A percentile compares a stretch with the other conserved stretches of the same genome.
These are phyloP conservation scores for Diaporthe australafricana DNA, from an alignment of 2,329 filamentous ascomycete genomes.

Conservation along the genomic window DNA sequence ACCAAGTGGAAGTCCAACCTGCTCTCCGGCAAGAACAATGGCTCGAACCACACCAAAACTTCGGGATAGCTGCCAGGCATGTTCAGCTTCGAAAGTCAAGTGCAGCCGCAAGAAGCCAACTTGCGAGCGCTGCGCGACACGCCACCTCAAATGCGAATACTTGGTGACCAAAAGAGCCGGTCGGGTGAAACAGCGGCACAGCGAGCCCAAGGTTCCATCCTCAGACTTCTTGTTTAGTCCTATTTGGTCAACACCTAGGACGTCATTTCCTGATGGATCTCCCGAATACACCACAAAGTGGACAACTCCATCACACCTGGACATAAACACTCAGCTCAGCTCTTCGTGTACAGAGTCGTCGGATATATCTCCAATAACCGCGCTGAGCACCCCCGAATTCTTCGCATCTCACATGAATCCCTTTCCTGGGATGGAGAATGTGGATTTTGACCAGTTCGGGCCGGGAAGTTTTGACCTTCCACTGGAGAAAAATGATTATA, in stretches of 20 bases:
- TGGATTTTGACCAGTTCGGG: neutral
- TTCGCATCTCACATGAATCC: neutral
- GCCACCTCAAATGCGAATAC: constrained; percentile 49
- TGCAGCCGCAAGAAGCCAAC: constrained; percentile 50
- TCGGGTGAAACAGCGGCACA: constrained; percentile 34
- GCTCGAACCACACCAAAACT: constrained; percentile 40
- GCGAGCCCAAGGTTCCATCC: neutral
- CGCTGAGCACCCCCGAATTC: neutral
- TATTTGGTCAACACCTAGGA: neutral
- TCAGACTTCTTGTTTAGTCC: constrained; percentile 1
- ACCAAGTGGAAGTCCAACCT: neutral
- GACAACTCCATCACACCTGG: neutral
- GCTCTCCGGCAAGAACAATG: neutral
- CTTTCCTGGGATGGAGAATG: neutral
- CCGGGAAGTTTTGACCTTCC: neutral
- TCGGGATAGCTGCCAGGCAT: constrained; percentile 51
- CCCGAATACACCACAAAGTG: neutral
- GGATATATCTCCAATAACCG: neutral
- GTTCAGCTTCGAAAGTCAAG: constrained; percentile 51
- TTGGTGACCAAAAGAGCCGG: constrained; percentile 43
- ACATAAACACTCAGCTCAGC: neutral
- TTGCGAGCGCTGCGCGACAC: constrained; percentile 49
- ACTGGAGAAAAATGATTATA: neutral
- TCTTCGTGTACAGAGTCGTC: neutral
- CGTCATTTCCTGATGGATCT: neutral